Conservation (phyloP, 345 rosid genomes). For the Eucalyptus virginea region DNA sequence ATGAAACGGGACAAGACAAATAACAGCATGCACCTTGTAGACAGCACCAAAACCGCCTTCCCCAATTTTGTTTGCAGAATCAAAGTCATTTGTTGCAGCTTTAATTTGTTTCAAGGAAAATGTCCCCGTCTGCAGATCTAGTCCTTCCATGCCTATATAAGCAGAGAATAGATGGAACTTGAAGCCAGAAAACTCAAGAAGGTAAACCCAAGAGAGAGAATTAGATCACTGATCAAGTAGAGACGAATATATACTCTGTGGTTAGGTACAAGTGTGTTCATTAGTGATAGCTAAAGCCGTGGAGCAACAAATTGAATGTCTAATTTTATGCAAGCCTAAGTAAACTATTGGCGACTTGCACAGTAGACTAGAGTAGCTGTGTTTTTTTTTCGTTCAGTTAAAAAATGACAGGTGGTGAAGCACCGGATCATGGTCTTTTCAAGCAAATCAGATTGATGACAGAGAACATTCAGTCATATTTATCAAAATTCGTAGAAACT, state of each 20-base stretch:
- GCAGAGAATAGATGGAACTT: not conserved
- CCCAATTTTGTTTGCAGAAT: constrained; percentile 22
- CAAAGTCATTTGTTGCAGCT: constrained; percentile 28
- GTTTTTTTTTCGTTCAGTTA: not conserved
- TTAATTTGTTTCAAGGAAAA: constrained; percentile 26
- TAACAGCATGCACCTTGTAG: constrained; percentile 15
- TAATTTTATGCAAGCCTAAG: not conserved
- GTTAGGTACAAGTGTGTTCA: not conserved
- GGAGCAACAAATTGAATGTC: not conserved
- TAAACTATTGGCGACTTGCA: not conserved
- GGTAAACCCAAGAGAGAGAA: not conserved
- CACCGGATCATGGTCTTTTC: not conserved
- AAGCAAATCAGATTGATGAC: not conserved
- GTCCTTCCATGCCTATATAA: not conserved
- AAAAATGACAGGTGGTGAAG: not conserved
- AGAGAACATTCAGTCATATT: not conserved
- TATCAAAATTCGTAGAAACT: not conserved
- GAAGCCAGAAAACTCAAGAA: not conserved
- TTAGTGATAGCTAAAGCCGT: not conserved
- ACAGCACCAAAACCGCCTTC: constrained; percentile 47
- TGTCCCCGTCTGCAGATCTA: constrained; percentile 19
- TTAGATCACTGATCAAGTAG: not conserved
- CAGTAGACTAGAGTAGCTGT: not conserved
- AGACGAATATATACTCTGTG: not conserved
- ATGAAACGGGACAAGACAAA: not conserved